Evolutionary conservation across 768 basidiomycete species (phyloP), one percentile per base, ranked within the genome.

Genomic region (Dendrothele bispora): DNA sequence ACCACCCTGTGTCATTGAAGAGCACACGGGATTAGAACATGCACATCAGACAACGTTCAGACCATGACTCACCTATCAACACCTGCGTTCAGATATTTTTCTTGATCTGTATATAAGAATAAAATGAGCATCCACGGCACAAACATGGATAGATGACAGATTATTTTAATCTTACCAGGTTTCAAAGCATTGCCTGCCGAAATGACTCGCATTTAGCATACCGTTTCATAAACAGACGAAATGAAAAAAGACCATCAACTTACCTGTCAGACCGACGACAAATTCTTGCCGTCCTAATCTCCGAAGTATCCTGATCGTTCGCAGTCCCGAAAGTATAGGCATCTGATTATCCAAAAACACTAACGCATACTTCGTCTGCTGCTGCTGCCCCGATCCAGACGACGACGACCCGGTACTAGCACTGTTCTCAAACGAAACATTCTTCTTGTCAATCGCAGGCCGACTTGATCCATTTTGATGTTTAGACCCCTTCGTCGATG

Each of bases 181-280:
- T n/a, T n/a, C n/a, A n/a, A n/a, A n/a, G n/a, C n/a, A n/a, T n/a
- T n/a, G n/a, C n/a, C n/a, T n/a, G n/a, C n/a, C n/a, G n/a, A n/a
- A n/a, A n/a, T n/a, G n/a, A n/a, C n/a, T n/a, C n/a, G n/a, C n/a
- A n/a, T n/a, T n/a, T n/a, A n/a, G n/a, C n/a, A n/a, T n/a, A n/a
- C n/a, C n/a, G n/a, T n/a, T n/a, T n/a, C n/a, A n/a, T n/a, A n/a
- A n/a, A n/a, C n/a, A 20, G n/a, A 30, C 27, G 24, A 18, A 1
- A 21, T 28, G n/a, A 14, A 35, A 3, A n/a, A 35, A n/a, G 22
- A 32, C 30, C 72, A n/a, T n/a, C n/a, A n/a, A n/a, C n/a, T 55
- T 34, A 82, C 83, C 88, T 43, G 87, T 89, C 34, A 89, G 84
- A 27, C 87, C 88, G 15, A 91, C 86, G n/a, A 93, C 80, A 58